Base-by-base conservation (phyloP, 768 basidiomycete species). In the Lactarius sp. region DNA sequence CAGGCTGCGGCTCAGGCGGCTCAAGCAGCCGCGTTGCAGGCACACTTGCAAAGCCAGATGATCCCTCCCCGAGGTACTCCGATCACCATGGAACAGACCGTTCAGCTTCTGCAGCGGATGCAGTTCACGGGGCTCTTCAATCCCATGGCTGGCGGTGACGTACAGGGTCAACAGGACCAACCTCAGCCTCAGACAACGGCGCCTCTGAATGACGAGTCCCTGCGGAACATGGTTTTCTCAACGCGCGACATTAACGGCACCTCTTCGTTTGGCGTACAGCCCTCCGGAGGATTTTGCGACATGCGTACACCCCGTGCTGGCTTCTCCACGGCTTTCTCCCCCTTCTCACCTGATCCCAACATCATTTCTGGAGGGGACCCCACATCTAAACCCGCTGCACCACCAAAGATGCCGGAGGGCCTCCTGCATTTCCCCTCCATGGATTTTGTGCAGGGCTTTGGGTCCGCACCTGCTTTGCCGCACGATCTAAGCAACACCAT, bases 1-100 rank as follows among this genome's bases (percentile, higher is more conserved):
- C 92, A 93, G 72, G 92, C 92, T 3, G 92, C 92, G 18, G 92
- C 90, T 8, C 90, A 92, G 63, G 73, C 76, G n/a, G 75, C 68
- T 8, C 90, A 92, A 71, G 83, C 86, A 14, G 87, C 87, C 31
- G 85, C 89, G 44, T 74, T 88, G 53, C 85, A 88, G 59, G 71
- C 76, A 31, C 78, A 77, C 59, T 65, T 75, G 16, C 78, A 79
- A 68, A 62, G 69, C 10, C 75, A 75, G 56, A 52, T 54, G 58
- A 0, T 69, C 13, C 27, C 63, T 16, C 22, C 68, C 69, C 58
- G 56, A 3, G 49, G 56, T n/a, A 60, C 66, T 27, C 64, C 57
- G 33, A 50, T 88, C 68, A 81, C 83, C 6, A 79, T 81, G 55
- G 86, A 89, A 61, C 86, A 88, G 68, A 83, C 86, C 7, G 66